Conservation (phyloP, 495 filamentous ascomycete species). For the Aspergillus haitiensis region DNA sequence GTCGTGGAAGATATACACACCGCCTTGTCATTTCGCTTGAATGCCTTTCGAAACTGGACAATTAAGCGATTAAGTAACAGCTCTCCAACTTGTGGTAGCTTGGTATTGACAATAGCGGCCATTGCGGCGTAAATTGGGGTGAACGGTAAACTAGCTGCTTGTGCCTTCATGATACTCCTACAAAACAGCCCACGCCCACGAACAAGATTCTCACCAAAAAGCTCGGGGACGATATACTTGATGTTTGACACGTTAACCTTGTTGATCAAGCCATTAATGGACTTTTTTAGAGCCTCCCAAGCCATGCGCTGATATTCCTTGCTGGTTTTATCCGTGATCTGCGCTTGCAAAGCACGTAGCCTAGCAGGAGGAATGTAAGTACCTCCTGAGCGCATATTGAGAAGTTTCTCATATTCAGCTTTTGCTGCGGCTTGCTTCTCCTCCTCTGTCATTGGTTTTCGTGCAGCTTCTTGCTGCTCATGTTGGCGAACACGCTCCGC, state of each 20-base stretch:
- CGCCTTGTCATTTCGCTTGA: slow-evolving; percentile 94
- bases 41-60: slow-evolving; percentile 91
- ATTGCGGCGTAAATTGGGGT: slow-evolving; percentile 93
- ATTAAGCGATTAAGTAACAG: slow-evolving; percentile 82
- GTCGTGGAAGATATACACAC: slow-evolving; percentile 88
- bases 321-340: slow-evolving; percentile 92
- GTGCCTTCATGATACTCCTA: slow-evolving; percentile 94
- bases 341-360: slow-evolving; percentile 86
- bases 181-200: slow-evolving; percentile 91
- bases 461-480: slow-evolving; percentile 49
- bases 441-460: slow-evolving; percentile 71
- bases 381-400: slow-evolving; percentile 88
- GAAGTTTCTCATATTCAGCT: slow-evolving; percentile 85
- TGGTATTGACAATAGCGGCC: slow-evolving; percentile 96
- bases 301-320: slow-evolving; percentile 99
- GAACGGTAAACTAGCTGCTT: slow-evolving; percentile 94
- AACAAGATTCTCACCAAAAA: slow-evolving; percentile 92
- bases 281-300: slow-evolving; percentile 98
- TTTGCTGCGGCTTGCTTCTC: slow-evolving; percentile 82
- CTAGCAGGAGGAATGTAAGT: slow-evolving; percentile 94
- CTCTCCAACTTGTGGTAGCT: slow-evolving; percentile 91
- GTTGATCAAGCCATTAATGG: slow-evolving; percentile 97
- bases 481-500: slow-evolving; percentile 58
- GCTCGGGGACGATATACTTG: slow-evolving; percentile 92
- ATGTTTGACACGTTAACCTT: slow-evolving; percentile 98